Conservation (phyloP, 345 rosid genomes). For the Acer yangbiense region DNA sequence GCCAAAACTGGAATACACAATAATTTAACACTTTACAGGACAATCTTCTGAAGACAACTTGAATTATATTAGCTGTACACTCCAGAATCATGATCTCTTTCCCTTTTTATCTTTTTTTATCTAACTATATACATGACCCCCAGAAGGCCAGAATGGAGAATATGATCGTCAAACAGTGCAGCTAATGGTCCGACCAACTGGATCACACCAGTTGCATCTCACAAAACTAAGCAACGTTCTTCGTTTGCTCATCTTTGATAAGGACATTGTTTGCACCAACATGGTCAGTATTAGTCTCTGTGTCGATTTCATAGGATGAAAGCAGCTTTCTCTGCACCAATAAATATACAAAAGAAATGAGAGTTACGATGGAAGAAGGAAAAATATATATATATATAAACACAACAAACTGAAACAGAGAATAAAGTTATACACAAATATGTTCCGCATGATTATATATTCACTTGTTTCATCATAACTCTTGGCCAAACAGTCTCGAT, state of each 20-base stretch:
- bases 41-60: neutral
- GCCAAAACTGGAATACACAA: slow-evolving; percentile 18
- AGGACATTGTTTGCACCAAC: slow-evolving; percentile 31
- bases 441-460: neutral
- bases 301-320: slow-evolving; percentile 61
- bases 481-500: neutral
- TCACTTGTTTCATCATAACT: neutral
- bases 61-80: slow-evolving; percentile 12
- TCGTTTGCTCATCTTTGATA: slow-evolving; percentile 27
- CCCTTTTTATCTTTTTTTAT: neutral
- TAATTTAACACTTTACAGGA: neutral
- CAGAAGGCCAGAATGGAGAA: neutral
- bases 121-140: slow-evolving; percentile 19
- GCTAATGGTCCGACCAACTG: neutral
- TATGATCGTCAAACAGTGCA: slow-evolving; percentile 16
- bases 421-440: neutral
- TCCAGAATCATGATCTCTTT: neutral
- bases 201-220: neutral
- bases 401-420: neutral
- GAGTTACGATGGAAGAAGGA: neutral
- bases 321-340: slow-evolving; percentile 76
- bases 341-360: neutral
- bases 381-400: neutral
- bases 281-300: slow-evolving; percentile 29
- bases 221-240: slow-evolving; percentile 39